phyloP scores from a whole-genome alignment of 768 basidiomycete genomes.

The Piloderma croceum region DNA sequence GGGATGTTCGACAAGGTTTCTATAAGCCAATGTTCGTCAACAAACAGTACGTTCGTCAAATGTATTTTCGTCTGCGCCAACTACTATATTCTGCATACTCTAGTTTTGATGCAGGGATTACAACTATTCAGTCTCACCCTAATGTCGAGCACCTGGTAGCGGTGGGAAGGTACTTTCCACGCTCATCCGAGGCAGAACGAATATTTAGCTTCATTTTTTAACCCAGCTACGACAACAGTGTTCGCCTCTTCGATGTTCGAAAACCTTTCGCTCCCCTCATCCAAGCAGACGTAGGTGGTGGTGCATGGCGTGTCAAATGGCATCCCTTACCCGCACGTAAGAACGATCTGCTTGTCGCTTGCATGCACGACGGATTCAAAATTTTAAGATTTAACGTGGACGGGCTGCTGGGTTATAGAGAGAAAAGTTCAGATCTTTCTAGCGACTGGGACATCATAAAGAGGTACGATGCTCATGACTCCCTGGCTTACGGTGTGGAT shows the following conservation, averaged over 20 bases:
- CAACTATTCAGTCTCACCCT: slow-evolving; percentile 82
- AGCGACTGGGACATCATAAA: slow-evolving; percentile 43
- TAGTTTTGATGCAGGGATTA: slow-evolving; percentile 92
- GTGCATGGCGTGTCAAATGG: slow-evolving; percentile 96
- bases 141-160: slow-evolving; percentile 76
- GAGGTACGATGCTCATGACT: slow-evolving; percentile 71
- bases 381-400: slow-evolving; percentile 48
- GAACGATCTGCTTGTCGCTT: slow-evolving; percentile 81
- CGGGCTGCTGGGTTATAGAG: too few relatives aligned
- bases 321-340: slow-evolving; percentile 68
- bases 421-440: too few relatives aligned
- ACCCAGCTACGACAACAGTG: slow-evolving; percentile 75
- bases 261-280: slow-evolving; percentile 53
- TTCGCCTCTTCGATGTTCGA: slow-evolving; percentile 80
- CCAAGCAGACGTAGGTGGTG: slow-evolving; percentile 74
- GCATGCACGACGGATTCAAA: slow-evolving; percentile 98
- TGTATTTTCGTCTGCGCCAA: background rate
- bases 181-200: background rate
- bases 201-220: slow-evolving; percentile 1
- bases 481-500: slow-evolving; percentile 88
- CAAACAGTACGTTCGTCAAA: slow-evolving; percentile 45
- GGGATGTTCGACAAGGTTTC: slow-evolving; percentile 76
- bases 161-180: slow-evolving; percentile 70
- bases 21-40: slow-evolving; percentile 61
- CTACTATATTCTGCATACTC: background rate